Percentiles rank a stretch among this genome's conserved stretches.
Evolutionary conservation across 345 rosid species (phyloP).

Genomic region (Aethionema arabicum): DNA sequence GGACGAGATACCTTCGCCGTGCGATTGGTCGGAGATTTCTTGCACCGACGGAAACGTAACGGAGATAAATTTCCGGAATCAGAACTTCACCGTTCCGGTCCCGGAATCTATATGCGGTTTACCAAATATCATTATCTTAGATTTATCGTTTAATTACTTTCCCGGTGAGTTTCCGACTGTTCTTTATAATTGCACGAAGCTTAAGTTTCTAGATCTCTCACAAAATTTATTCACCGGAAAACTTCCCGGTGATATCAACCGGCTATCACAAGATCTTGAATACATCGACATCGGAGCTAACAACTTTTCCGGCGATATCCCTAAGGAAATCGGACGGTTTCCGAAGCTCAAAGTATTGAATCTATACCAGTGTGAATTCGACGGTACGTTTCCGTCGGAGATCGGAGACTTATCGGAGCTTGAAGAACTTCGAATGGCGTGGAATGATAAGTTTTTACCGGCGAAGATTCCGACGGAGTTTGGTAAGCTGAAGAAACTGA

Average conservation of each 20-base stretch:
- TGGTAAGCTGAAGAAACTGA: conserved; percentile 53
- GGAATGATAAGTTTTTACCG: conserved; percentile 49
- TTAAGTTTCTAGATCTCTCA: conserved; percentile 56
- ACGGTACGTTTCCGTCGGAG: conserved; percentile 78
- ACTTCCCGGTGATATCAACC: conserved; percentile 61
- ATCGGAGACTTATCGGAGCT: conserved; percentile 67
- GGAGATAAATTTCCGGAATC: conserved; percentile 32
- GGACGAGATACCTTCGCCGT: conserved; percentile 59
- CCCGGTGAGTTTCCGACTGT: conserved; percentile 60
- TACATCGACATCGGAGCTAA: conserved; percentile 54
- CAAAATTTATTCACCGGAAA: conserved; percentile 63
- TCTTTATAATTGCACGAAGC: conserved; percentile 63
- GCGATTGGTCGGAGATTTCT: conserved; percentile 56
- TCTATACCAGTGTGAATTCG: conserved; percentile 47
- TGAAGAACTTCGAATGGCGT: conserved; percentile 45
- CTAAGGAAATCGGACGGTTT: conserved; percentile 48
- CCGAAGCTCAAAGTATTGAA: conserved; percentile 41
- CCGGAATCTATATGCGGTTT: conserved; percentile 68
- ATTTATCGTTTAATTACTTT: conserved; percentile 49
- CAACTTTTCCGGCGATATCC: conserved; percentile 71
- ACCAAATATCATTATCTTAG: conserved; percentile 46
- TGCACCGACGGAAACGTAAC: conserved; percentile 54
- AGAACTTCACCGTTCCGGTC: conserved; percentile 45
- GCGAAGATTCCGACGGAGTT: conserved; percentile 64
- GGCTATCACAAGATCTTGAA: conserved; percentile 44